phyloP scores from a whole-genome alignment of 495 filamentous ascomycete genomes.

The Cairneyella variabilis region DNA sequence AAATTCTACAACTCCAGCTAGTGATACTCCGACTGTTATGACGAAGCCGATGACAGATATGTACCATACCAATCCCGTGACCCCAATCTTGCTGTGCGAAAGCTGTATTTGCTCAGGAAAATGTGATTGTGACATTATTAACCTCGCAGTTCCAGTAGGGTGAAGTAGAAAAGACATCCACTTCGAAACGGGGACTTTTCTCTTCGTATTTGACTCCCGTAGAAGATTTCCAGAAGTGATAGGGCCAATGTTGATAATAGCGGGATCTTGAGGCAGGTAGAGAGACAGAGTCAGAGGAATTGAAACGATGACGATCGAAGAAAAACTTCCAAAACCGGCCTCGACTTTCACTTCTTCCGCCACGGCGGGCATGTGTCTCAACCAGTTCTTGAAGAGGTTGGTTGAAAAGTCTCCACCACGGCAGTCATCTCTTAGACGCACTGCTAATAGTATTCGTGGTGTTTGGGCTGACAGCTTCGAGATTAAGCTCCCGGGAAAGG shows the following conservation, averaged over 20 bases:
- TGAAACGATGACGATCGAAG: slow-evolving; percentile 14
- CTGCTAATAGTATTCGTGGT: slow-evolving; percentile 14
- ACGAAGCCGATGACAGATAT: too few relatives aligned
- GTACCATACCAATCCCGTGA: too few relatives aligned
- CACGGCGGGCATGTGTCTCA: not conserved
- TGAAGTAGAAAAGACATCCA: too few relatives aligned
- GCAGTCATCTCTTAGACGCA: slow-evolving; percentile 5
- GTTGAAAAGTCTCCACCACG: not conserved
- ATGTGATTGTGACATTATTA: too few relatives aligned
- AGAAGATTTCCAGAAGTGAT: not conserved
- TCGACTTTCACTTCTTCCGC: slow-evolving; percentile 14
- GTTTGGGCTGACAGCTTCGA: not conserved
- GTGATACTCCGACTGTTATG: too few relatives aligned
- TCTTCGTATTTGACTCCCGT: too few relatives aligned
- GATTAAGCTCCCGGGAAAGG: not conserved
- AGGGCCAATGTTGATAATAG: slow-evolving; percentile 14
- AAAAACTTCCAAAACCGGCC: slow-evolving; percentile 13
- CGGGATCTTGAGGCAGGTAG: slow-evolving; percentile 7
- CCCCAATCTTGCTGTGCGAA: too few relatives aligned
- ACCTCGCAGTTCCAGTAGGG: too few relatives aligned
- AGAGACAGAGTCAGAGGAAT: slow-evolving; percentile 12
- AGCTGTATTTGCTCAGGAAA: too few relatives aligned
- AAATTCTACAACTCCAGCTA: too few relatives aligned
- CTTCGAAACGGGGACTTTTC: too few relatives aligned
- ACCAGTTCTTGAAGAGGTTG: slow-evolving; percentile 7